These are phyloP conservation scores for Marasmius fiardii DNA, from an alignment of 1,284 basidiomycete genomes.

Conservation along the genomic window DNA sequence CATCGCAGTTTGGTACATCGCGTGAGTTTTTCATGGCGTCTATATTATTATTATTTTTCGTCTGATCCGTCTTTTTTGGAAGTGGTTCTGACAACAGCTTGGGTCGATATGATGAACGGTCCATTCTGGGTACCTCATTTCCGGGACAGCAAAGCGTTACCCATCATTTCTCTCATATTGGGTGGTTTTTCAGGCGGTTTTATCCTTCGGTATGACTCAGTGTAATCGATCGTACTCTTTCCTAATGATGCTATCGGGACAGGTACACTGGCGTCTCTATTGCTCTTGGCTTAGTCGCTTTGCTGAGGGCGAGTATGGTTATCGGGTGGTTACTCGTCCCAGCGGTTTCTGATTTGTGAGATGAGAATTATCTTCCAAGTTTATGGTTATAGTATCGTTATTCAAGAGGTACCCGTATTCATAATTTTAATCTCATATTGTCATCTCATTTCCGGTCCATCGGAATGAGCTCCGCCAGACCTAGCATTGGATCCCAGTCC, in stretches of 20 bases:
- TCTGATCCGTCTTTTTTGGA: background rate
- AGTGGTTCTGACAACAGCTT: constrained; percentile 1
- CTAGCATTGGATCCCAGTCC: too few relatives aligned
- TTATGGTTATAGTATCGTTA: too few relatives aligned
- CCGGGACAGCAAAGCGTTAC: background rate
- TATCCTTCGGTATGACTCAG: background rate
- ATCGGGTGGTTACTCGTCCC: background rate
- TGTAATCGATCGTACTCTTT: too few relatives aligned
- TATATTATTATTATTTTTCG: too few relatives aligned
- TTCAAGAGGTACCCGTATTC: too few relatives aligned
- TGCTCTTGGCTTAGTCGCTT: background rate
- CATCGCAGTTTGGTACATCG: background rate
- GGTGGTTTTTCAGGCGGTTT: background rate
- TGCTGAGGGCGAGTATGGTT: background rate
- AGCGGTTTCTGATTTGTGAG: background rate
- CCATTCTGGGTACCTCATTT: background rate
- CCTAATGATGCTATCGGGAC: background rate
- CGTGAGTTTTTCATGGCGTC: too few relatives aligned
- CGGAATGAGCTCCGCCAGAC: too few relatives aligned
- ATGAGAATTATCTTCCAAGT: too few relatives aligned
- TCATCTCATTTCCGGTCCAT: too few relatives aligned
- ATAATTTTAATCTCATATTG: too few relatives aligned
- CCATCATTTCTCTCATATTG: background rate
- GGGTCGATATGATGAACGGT: background rate
- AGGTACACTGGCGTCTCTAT: background rate